Conservation (phyloP, 495 filamentous ascomycete genomes). For the Penicillium longicatenatum region DNA sequence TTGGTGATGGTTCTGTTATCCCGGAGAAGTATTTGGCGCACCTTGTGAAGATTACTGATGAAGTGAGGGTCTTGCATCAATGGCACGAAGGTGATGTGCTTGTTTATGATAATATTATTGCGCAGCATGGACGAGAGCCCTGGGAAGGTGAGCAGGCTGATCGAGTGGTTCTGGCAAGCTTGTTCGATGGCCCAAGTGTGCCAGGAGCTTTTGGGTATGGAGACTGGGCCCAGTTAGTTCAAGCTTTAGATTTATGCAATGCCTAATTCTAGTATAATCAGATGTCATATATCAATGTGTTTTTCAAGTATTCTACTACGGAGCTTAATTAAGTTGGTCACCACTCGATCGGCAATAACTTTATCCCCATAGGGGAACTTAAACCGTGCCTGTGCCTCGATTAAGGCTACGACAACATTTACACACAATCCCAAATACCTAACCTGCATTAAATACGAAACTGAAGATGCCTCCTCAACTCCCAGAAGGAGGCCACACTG, state of each 20-base stretch:
- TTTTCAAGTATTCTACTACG: background rate
- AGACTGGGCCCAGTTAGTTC: conserved; percentile 49
- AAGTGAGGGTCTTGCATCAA: conserved; percentile 46
- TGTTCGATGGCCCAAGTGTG: conserved; percentile 44
- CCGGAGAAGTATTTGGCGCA: conserved; percentile 49
- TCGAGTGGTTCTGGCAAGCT: conserved; percentile 46
- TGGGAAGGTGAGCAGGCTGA: conserved; percentile 49
- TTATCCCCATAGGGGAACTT: background rate
- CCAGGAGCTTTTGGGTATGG: conserved; percentile 46
- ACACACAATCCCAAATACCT: background rate
- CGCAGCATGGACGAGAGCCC: conserved; percentile 50
- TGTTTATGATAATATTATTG: conserved; percentile 50
- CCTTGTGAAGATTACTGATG: conserved; percentile 50
- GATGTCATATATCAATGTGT: too few species aligned
- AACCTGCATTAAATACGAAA: background rate
- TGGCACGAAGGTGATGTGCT: conserved; percentile 46
- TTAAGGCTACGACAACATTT: background rate
- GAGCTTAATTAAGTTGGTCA: background rate
- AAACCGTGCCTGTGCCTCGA: background rate
- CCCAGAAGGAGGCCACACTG: conserved; percentile 16
- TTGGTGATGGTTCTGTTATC: conserved; percentile 55
- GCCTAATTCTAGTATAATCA: background rate
- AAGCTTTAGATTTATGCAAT: conserved; percentile 27
- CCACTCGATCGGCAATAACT: conserved; percentile 3
- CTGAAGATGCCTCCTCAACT: background rate